A percentile compares a stretch with the other conserved stretches of the same genome.
phyloP scores from a whole-genome alignment of 495 filamentous ascomycete genomes.

The Lophium mytilinum region DNA sequence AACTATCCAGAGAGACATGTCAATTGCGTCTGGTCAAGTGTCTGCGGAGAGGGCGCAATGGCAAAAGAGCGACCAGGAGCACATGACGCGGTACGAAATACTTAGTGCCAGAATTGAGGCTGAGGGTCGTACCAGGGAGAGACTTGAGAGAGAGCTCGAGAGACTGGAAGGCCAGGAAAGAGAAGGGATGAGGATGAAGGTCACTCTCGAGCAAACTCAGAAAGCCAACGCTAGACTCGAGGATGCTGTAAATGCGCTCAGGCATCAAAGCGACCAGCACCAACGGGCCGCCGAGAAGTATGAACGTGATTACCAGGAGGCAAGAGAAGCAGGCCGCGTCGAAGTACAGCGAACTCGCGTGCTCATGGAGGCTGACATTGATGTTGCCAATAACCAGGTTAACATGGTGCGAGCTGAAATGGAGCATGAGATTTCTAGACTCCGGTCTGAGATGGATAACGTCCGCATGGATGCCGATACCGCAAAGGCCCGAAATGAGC shows the following conservation, averaged over 20 bases:
- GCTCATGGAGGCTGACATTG: constrained; percentile 71
- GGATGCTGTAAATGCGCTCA: constrained; percentile 52
- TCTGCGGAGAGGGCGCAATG: constrained; percentile 70
- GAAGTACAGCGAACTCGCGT: constrained; percentile 73
- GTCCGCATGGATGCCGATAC: constrained; percentile 66
- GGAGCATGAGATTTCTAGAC: constrained; percentile 60
- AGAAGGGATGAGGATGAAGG: constrained; percentile 51
- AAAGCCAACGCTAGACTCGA: constrained; percentile 54
- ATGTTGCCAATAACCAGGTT: constrained; percentile 72
- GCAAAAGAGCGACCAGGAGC: constrained; percentile 63
- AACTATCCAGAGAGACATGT: constrained; percentile 77
- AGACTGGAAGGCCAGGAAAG: constrained; percentile 67
- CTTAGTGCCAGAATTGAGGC: constrained; percentile 68
- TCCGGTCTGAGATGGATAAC: constrained; percentile 63
- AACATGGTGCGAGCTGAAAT: constrained; percentile 70
- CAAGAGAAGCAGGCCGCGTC: constrained; percentile 61
- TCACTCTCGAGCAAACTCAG: constrained; percentile 46
- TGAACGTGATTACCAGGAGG: constrained; percentile 75
- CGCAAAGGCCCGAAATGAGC: constrained; percentile 61
- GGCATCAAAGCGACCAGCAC: constrained; percentile 60
- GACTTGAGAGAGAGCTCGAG: constrained; percentile 70
- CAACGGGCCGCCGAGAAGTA: constrained; percentile 53
- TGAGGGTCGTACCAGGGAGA: constrained; percentile 67
- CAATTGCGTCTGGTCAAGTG: constrained; percentile 63
- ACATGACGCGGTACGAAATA: constrained; percentile 67